phyloP scores from a whole-genome alignment of 345 rosid genomes.

The Conringia planisiliqua region DNA sequence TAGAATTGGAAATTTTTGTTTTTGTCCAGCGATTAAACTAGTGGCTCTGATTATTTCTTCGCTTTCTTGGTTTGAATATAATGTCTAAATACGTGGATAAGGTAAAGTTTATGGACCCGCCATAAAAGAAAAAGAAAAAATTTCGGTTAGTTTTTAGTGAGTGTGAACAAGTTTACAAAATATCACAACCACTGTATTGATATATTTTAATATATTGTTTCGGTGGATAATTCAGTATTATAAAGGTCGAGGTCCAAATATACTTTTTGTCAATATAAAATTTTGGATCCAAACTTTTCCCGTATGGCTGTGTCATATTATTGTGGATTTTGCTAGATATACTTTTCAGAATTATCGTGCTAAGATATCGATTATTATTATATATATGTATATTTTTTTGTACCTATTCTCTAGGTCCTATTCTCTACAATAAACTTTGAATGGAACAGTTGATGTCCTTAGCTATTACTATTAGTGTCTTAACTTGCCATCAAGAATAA shows the following conservation, averaged over 20 bases:
- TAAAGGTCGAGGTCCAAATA: neutral
- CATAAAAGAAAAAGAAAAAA: neutral
- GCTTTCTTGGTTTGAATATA: neutral
- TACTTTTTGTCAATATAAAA: neutral
- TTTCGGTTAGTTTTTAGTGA: neutral
- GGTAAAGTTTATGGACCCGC: conserved; percentile 3
- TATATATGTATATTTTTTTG: neutral
- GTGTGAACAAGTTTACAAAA: conserved; percentile 10
- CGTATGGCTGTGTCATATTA: neutral
- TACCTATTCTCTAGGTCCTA: neutral
- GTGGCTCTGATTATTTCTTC: neutral
- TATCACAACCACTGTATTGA: conserved; percentile 11
- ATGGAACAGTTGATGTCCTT: neutral
- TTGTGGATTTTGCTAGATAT: neutral
- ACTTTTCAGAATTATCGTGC: neutral
- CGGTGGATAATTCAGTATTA: conserved; percentile 12
- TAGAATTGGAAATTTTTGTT: neutral
- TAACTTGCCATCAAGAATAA: neutral
- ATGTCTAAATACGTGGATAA: conserved; percentile 9
- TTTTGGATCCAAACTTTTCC: neutral
- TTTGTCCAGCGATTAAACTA: neutral
- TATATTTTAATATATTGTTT: neutral
- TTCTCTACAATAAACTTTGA: neutral
- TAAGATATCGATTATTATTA: neutral
- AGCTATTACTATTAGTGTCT: neutral